Base-by-base conservation (phyloP, 768 basidiomycete species). In the Pleurotus platypus region DNA sequence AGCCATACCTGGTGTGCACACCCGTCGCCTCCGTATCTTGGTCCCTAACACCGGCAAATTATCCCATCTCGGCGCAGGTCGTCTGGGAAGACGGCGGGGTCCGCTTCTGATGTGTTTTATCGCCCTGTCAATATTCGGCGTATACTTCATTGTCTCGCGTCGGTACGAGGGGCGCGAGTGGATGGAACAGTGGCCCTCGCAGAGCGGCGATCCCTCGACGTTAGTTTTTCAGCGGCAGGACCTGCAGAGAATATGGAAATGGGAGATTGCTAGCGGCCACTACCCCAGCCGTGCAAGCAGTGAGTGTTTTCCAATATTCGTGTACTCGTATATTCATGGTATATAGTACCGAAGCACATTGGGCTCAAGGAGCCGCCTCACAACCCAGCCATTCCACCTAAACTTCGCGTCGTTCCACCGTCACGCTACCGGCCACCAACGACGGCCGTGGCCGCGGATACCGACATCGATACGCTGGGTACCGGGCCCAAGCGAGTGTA, bases 231-330 rank as follows among this genome's bases (percentile, higher is more conserved):
- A 75, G 40, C 77, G 85, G 24, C 77, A 85, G 42, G 89, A 94
- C 64, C 69, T 95, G 27, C 88, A 89, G 68, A 79, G 83, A 67
- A 89, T 98, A 67, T 97, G 94, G 94, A 81, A 84, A 60, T 97
- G 94, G 94, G 94, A 96, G 75, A 80, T 97, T 56, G 80, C 85
- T 42, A 89, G 90, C 62, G 94, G 94, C 5, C 93, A 95, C 72
- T 90, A 89, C 73, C 94, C 94, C 20, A 90, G 88, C 67, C 75
- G 73, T 48, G 77, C 81, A 50, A 78, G 79, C 49, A 82, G 91
- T 90, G 70, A 67, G 90, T 75, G 16, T 13, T 49, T 18, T 71
- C 47, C 37, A 54, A 46, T 38, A 39, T 59, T 51, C 47, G 20
- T 15, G 5, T 37, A n/a, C 45, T 46, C 38, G 8, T 16, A 3